Evolutionary conservation across 345 rosid genomes (phyloP).

Genomic region (Psidium guajava): DNA sequence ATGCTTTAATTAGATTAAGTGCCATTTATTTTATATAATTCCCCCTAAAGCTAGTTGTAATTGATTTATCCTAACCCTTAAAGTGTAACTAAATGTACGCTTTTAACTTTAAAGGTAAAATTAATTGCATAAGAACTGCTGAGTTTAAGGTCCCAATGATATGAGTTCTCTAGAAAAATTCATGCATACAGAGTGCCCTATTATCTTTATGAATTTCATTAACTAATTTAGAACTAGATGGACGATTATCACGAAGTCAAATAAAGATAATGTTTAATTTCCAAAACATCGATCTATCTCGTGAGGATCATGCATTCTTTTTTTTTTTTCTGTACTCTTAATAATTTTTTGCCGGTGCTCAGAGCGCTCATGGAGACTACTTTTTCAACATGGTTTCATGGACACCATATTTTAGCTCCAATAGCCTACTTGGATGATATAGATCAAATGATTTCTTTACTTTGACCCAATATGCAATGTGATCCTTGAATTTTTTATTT

Average conservation of each 20-base stretch:
- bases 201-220: background rate
- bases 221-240: background rate
- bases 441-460: too few relatives aligned
- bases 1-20: background rate
- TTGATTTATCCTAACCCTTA: background rate
- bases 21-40: background rate
- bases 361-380: too few relatives aligned
- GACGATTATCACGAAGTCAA: background rate
- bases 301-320: background rate
- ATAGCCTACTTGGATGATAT: too few relatives aligned
- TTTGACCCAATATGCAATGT: too few relatives aligned
- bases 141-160: background rate
- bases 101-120: background rate
- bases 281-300: background rate
- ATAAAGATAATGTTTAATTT: background rate
- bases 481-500: too few relatives aligned
- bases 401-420: too few relatives aligned
- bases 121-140: background rate
- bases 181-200: background rate
- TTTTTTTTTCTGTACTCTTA: background rate
- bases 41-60: background rate
- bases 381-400: too few relatives aligned
- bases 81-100: background rate
- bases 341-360: background rate
- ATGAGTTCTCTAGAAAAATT: background rate